Base-by-base conservation (phyloP, 2,329 filamentous ascomycete genomes). In the Monilinia fructigena region DNA sequence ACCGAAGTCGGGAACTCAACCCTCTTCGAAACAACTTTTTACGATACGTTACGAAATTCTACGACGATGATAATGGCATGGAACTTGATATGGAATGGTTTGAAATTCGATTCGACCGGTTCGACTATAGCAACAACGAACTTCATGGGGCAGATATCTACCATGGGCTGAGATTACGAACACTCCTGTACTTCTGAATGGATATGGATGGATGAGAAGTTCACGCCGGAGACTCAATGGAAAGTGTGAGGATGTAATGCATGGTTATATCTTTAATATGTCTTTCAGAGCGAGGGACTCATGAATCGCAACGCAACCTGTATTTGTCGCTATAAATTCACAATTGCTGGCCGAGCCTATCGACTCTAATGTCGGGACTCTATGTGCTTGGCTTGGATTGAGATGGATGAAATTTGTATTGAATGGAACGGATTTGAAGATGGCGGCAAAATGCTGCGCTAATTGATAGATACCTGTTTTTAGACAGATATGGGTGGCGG, bases 31-130 rank as follows among this genome's bases (percentile, higher is more conserved):
- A 38, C 8, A 18, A 60, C 58, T 50, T 50, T 60, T 60, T 48
- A 60, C 58, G 58, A 60, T 35, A 50, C 45, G 7, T 38, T 38
- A 60, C 45, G 58, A 60, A 38, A 60, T 50, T 45, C 50, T 60
- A 60, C 58, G 58, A 60, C 58, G 38, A 50, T 50, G 58, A 60
- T 60, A 60, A 60, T 60, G 58, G 58, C 47, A 50, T 60, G 58
- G 31, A n/a, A 38, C 28, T 60, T 50, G 23, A 50, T 6, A 38
- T 60, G 58, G 45, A 26, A 50, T 23, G 20, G 14, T 38, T 20
- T 20, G 23, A 18, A 12, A 50, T 12, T 50, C 28, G 56, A 48
- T 50, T 50, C 56, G 58, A 60, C 45, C 26, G 28, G 56, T n/a
- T 50, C 42, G 45, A 48, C 56, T 28, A 38, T 38, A 23, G 45